Evolutionary conservation across 768 basidiomycete species (phyloP), one percentile per base, ranked within the genome.

Genomic region (Cubamyces lactineus): DNA sequence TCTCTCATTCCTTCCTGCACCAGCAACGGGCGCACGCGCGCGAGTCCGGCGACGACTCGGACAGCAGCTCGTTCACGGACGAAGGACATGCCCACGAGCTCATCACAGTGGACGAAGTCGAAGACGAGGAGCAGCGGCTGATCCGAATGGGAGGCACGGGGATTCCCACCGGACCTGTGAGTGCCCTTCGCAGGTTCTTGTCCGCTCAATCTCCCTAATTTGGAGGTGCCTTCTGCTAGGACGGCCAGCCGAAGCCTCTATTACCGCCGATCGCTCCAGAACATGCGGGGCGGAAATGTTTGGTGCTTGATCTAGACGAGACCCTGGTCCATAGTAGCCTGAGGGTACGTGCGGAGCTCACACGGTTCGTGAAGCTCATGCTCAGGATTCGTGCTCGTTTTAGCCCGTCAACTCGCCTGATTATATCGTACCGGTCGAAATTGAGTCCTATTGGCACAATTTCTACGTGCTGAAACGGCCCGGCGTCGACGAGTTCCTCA

Each of bases 391-490:
- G 15, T 13, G 41, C 26, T 17, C 9, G 8, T 55, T 89, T 95
- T 82, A 85, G 68, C 89, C 94, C 66, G 95, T 71, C 3, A 59
- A 67, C 43, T 65, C 68, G 30, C 69, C 96, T 30, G 96, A 99
- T 77, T 99, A 94, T 75, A 92, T 98, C 66, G 96, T 99, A 1
- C 97, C 97, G 1, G 97, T 99, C 28, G 97, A 98, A 76, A 99
- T 99, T 63, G 97, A 99, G 73, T 94, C 91, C 65, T 91, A 96
- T 72, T 92, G 90, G 84, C 97, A 99, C 74, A 97, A 98, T 70
- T 95, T 98, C 68, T 98, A 99, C 77, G 96, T 98, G 48, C 91
- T 98, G 73, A 98, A 98, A 76, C 91, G 97, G 49, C 97, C 97
- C 9, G 97, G 97, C 7, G 97, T 99, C 17, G 97, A 99, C 73